Percentiles rank a stretch among this genome's conserved stretches.
phyloP scores from a whole-genome alignment of 352 stramenopile genomes.

The Pythium utonaiense region DNA sequence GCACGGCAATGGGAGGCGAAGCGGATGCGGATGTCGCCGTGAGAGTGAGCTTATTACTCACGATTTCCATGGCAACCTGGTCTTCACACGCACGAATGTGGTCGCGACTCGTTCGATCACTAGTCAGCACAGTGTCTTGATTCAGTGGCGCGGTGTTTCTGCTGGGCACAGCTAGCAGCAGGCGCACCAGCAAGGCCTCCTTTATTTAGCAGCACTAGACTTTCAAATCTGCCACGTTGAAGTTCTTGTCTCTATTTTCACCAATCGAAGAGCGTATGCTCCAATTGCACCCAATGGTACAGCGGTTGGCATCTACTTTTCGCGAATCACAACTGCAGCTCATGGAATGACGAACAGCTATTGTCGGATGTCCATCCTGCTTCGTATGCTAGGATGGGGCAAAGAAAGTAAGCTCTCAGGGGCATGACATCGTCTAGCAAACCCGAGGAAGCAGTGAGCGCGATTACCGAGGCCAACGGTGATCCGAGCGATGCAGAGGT shows the following conservation, averaged over 20 bases:
- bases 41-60: conserved; percentile 24
- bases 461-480: not conserved
- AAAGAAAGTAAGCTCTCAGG: not conserved
- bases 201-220: not conserved
- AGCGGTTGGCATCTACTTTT: too few relatives aligned
- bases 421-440: not conserved
- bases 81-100: not conserved
- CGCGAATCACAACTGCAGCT: not conserved
- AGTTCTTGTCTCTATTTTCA: not conserved
- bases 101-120: too few relatives aligned
- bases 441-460: not conserved
- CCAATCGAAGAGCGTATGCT: too few relatives aligned
- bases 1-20: not conserved
- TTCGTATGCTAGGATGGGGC: not conserved
- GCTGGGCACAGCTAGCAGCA: not conserved
- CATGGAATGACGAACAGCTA: not conserved
- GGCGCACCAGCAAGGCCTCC: not conserved
- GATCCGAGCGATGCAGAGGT: not conserved
- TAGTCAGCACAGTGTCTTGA: not conserved
- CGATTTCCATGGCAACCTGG: conserved; percentile 24
- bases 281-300: too few relatives aligned
- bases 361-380: not conserved
- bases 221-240: not conserved
- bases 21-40: not conserved
- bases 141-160: not conserved